Evolutionary conservation across 371 early-diverging fungal genomes (phyloP).

Genomic region (Syncephalis plumigaleata): DNA sequence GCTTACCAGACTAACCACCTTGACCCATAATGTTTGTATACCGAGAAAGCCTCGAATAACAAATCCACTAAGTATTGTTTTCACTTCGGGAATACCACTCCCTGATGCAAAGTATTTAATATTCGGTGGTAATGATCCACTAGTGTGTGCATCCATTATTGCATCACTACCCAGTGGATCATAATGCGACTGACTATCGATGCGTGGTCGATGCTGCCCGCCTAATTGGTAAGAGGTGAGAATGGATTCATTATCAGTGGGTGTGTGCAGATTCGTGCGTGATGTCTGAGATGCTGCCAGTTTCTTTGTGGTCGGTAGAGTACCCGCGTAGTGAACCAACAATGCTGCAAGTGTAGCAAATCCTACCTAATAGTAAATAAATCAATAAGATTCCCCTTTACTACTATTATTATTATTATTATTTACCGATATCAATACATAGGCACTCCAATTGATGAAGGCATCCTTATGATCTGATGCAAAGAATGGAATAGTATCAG

Average conservation of each 20-base stretch:
- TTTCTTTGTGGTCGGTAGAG: background rate
- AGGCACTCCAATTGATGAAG: constrained; percentile 34
- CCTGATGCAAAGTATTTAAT: constrained; percentile 58
- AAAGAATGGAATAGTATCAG: constrained; percentile 4
- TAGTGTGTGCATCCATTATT: too few species aligned
- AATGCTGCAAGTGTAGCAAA: background rate
- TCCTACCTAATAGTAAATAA: background rate
- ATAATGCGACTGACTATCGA: constrained; percentile 31
- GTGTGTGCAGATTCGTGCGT: background rate
- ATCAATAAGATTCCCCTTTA: too few species aligned
- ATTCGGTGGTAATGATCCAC: too few species aligned
- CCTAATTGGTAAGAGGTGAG: constrained; percentile 15
- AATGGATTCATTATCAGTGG: background rate
- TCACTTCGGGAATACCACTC: constrained; percentile 88
- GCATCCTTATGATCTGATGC: constrained; percentile 5
- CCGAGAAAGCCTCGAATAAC: constrained; percentile 82
- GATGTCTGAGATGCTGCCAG: background rate
- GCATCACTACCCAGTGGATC: constrained; percentile 48
- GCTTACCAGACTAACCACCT: constrained; percentile 56
- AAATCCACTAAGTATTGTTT: constrained; percentile 86
- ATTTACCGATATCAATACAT: constrained; percentile 36
- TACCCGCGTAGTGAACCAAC: background rate
- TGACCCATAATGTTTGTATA: constrained; percentile 65
- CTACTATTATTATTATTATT: too few species aligned
- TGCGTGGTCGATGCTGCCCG: constrained; percentile 1